Evolutionary conservation across 2,329 filamentous ascomycete species (phyloP), one percentile per base, ranked within the genome.

Genomic region (Tolypocladium cylindrosporum): DNA sequence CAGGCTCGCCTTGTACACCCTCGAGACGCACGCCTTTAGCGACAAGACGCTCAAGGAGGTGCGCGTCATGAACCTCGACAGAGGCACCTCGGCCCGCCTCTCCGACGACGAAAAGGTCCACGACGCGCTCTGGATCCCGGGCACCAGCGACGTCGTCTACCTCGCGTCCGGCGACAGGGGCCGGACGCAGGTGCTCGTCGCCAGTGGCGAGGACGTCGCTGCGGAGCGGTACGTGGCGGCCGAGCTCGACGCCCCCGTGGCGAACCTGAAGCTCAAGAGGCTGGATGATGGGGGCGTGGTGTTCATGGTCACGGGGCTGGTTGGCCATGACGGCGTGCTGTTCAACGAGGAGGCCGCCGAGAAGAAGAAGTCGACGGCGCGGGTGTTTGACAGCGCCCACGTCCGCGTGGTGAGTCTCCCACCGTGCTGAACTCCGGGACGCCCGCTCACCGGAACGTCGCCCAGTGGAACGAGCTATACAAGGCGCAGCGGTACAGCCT

Each of bases 1-100:
- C 57, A 69, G 74, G 5, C 70, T 72, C 14, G 69, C 74, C 9
- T 64, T 79, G 45, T 74, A 73, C 63, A 74, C 73, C 21, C 63
- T 77, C 52, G 70, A 72, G 7, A 70, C 69, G 34, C 70, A 77
- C 59, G 64, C 66, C 37, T 68, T 75, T 54, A 66, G 63, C 40
- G 63, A 61, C 54, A 71, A 68, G 50, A 68, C 65, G 19, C 56
- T 59, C 3, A 70, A 68, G 21, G 69, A 74, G 57, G 63, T 74
- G 50, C 66, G 69, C 13, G 60, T 75, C 24, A 64, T 75, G 57
- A 57, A 72, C 39, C 62, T 77, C 8, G 58, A 63, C 10, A 68
- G 65, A 1, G 68, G 69, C 8, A 55, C 57, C 8, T 71, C 67
- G 2, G 43, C 59, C 10, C 62, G 61, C 53, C 61, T 71, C 54